These are phyloP conservation scores for Pythium aquatile DNA, from an alignment of 352 stramenopile genomes.

Conservation along the genomic window DNA sequence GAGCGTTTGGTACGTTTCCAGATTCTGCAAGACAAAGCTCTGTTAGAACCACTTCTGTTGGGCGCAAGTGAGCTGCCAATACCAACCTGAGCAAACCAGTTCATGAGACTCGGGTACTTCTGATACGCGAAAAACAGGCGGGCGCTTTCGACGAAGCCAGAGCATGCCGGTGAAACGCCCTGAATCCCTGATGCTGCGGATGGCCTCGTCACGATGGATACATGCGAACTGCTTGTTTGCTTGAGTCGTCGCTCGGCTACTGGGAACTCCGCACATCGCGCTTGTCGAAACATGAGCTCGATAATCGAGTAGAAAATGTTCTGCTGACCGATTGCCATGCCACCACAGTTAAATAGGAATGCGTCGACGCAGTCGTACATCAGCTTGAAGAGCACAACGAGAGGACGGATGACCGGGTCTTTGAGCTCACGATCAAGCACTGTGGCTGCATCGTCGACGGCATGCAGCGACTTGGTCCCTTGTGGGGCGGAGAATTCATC, in stretches of 20 bases:
- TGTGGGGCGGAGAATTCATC: conserved; percentile 26
- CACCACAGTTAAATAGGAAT: conserved; percentile 72
- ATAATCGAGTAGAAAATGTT: conserved; percentile 77
- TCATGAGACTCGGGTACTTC: conserved; percentile 77
- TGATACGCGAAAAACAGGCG: conserved; percentile 80
- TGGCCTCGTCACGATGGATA: not conserved
- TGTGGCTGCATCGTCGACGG: conserved; percentile 16
- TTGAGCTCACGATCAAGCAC: conserved; percentile 18
- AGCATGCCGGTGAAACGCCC: conserved; percentile 41
- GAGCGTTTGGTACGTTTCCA: conserved; percentile 78
- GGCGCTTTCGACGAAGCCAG: conserved; percentile 67
- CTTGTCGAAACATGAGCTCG: conserved; percentile 77
- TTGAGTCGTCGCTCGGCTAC: conserved; percentile 43
- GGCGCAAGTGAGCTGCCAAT: not conserved
- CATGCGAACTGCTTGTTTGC: not conserved
- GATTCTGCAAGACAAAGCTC: conserved; percentile 41
- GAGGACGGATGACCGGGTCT: conserved; percentile 17
- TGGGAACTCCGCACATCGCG: conserved; percentile 56
- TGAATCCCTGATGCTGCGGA: not conserved
- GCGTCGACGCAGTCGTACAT: conserved; percentile 81
- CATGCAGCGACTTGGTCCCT: conserved; percentile 6
- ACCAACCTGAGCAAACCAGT: conserved; percentile 81
- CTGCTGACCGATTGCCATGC: conserved; percentile 72
- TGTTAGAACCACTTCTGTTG: not conserved
- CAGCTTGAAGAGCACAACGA: conserved; percentile 68